A percentile compares a stretch with the other conserved stretches of the same genome.
These are phyloP conservation scores for Protostelium mycophagum DNA, from an alignment of 78 protist genomes.

Conservation along the genomic window DNA sequence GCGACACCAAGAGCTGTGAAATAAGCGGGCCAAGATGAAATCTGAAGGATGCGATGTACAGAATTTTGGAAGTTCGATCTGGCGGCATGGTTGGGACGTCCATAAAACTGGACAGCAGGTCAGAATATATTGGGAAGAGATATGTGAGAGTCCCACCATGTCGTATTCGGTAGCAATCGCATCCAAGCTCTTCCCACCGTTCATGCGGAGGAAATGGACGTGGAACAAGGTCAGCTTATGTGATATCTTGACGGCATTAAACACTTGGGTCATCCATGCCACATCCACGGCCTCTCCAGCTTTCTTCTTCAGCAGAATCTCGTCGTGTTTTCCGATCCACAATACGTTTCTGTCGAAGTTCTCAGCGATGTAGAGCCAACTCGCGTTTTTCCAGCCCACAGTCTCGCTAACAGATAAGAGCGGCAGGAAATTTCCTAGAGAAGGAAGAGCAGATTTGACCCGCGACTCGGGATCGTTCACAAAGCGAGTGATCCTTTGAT, in stretches of 20 bases:
- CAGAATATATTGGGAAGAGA: too few species aligned
- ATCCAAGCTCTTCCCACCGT: neutral
- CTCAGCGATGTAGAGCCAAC: conserved; percentile 30
- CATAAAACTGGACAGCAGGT: too few species aligned
- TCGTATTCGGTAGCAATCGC: neutral
- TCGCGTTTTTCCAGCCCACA: conserved; percentile 36
- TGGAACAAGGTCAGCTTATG: conserved; percentile 40
- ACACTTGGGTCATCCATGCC: conserved; percentile 5
- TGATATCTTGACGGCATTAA: conserved; percentile 14
- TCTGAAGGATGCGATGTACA: neutral
- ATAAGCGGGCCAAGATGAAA: neutral
- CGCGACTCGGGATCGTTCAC: conserved; percentile 17
- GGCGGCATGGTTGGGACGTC: neutral
- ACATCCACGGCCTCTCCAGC: conserved; percentile 16
- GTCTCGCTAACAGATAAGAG: conserved; percentile 33
- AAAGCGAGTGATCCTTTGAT: conserved; percentile 30
- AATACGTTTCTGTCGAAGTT: conserved; percentile 53
- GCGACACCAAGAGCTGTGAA: neutral
- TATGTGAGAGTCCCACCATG: too few species aligned
- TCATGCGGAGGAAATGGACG: conserved; percentile 34
- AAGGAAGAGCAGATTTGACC: conserved; percentile 24
- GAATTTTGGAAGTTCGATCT: neutral
- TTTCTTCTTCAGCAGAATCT: conserved; percentile 1
- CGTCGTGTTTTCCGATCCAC: conserved; percentile 30
- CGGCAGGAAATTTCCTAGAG: conserved; percentile 64